Evolutionary conservation across 352 stramenopile genomes (phyloP).

Genomic region (Phytopythium litorale): DNA sequence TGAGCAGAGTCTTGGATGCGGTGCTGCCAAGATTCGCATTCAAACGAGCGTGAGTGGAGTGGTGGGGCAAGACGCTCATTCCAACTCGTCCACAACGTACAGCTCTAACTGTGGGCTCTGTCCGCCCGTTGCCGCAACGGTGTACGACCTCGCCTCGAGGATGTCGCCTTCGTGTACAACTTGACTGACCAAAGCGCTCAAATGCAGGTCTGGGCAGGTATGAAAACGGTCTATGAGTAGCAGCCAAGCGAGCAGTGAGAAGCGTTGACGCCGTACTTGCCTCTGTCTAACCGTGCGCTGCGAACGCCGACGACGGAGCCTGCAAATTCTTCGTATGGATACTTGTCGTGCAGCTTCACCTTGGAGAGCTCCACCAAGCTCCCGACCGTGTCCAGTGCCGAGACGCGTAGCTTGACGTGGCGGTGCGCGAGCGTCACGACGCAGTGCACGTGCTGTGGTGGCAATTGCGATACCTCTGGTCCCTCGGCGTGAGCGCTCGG

Average conservation of each 20-base stretch:
- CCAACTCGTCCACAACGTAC: not conserved
- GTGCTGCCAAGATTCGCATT: not conserved
- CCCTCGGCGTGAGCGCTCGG: not conserved
- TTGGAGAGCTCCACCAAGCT: not conserved
- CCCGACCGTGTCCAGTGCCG: not conserved
- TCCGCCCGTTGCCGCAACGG: not conserved
- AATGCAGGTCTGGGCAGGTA: not conserved
- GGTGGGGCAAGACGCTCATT: too few species aligned
- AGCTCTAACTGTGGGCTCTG: not conserved
- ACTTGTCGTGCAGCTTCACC: conserved; percentile 1
- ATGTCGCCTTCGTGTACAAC: not conserved
- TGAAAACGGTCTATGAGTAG: not conserved
- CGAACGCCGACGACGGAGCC: not conserved
- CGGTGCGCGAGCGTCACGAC: not conserved
- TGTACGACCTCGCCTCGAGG: conserved; percentile 2
- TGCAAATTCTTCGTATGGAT: conserved; percentile 1
- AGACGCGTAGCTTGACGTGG: not conserved
- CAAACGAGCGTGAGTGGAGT: too few species aligned
- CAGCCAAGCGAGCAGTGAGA: not conserved
- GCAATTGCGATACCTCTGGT: not conserved
- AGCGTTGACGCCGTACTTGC: not conserved
- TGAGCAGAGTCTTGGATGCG: not conserved
- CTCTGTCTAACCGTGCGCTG: not conserved
- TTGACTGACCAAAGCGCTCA: not conserved
- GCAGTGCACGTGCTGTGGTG: not conserved